Percentiles rank a stretch among this genome's conserved stretches.
Evolutionary conservation across 2,329 filamentous ascomycete species (phyloP).

Genomic region (Colletotrichum sp.): DNA sequence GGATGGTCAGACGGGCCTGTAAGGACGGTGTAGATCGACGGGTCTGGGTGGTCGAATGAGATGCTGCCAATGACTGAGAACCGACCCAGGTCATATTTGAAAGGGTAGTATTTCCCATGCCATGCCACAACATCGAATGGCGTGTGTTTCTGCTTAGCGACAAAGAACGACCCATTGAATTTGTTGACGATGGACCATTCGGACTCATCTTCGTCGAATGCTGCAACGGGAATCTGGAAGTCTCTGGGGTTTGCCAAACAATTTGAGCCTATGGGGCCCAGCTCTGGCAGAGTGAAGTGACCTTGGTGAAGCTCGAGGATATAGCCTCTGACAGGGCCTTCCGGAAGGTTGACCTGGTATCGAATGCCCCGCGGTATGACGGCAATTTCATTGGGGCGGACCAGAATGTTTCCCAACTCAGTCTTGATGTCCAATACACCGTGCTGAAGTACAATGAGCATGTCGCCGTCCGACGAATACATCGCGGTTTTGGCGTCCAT

Average conservation of each 20-base stretch:
- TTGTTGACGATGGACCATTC: slow-evolving; percentile 56
- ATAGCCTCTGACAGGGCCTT: slow-evolving; percentile 67
- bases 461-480: slow-evolving; percentile 73
- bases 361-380: slow-evolving; percentile 67
- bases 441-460: slow-evolving; percentile 70
- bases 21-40: slow-evolving; percentile 66
- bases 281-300: slow-evolving; percentile 69
- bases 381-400: slow-evolving; percentile 68
- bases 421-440: slow-evolving; percentile 69
- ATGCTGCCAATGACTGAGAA: slow-evolving; percentile 68
- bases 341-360: slow-evolving; percentile 63
- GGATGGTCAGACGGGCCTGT: slow-evolving; percentile 54
- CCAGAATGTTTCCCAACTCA: slow-evolving; percentile 64
- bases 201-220: slow-evolving; percentile 57
- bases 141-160: slow-evolving; percentile 61
- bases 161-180: slow-evolving; percentile 64
- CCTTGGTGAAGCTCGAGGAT: slow-evolving; percentile 70
- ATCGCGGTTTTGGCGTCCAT: slow-evolving; percentile 73
- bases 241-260: slow-evolving; percentile 71
- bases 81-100: slow-evolving; percentile 70
- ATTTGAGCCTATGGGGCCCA: slow-evolving; percentile 71
- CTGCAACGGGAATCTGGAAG: slow-evolving; percentile 66
- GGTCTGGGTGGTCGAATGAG: slow-evolving; percentile 69
- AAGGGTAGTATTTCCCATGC: slow-evolving; percentile 72
- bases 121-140: slow-evolving; percentile 72